These are phyloP conservation scores for Eucalyptus melliodora DNA, from an alignment of 345 rosid species.

Conservation along the genomic window DNA sequence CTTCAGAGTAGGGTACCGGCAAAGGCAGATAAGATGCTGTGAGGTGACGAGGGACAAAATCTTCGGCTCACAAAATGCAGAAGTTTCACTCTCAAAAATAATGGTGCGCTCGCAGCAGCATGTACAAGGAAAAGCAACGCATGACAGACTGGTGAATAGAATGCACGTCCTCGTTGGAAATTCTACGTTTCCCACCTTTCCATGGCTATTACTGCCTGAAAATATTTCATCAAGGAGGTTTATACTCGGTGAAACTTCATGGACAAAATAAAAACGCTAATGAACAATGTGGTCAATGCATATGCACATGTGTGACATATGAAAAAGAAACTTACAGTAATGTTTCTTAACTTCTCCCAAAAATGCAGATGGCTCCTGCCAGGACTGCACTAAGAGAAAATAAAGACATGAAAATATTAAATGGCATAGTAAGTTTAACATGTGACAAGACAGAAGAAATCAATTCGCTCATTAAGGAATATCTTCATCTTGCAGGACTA, in stretches of 20 bases:
- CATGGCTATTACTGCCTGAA: background rate
- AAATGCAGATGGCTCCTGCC: background rate
- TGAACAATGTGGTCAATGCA: background rate
- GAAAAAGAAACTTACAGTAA: background rate
- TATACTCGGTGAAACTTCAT: background rate
- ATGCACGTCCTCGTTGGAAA: background rate
- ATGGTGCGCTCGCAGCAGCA: background rate
- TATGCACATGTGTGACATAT: background rate
- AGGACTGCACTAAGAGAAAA: background rate
- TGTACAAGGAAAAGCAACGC: background rate
- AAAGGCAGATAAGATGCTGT: background rate
- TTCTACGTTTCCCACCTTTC: background rate
- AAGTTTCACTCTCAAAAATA: background rate
- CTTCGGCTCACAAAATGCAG: background rate
- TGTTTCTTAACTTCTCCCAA: background rate
- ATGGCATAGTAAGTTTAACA: background rate
- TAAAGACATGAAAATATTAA: background rate
- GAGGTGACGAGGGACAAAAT: background rate
- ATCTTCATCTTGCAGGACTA: background rate
- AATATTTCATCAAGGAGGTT: background rate
- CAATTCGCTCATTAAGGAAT: background rate
- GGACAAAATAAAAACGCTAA: background rate
- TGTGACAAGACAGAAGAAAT: background rate
- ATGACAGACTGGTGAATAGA: background rate
- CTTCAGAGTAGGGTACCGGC: background rate